Conservation (phyloP, 148 eudicot genomes). For the Gaultheria prostrata region DNA sequence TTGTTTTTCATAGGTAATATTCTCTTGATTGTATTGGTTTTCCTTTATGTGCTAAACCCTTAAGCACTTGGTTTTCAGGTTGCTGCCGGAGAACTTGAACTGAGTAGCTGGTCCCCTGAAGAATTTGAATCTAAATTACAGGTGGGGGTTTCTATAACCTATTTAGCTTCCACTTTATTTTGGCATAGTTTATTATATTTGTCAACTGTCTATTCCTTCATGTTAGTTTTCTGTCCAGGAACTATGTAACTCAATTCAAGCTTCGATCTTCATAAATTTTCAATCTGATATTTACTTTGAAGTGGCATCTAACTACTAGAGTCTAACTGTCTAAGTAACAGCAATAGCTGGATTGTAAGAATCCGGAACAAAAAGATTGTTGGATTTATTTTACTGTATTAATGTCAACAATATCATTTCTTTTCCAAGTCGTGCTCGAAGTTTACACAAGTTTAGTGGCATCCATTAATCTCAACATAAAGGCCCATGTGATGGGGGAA, state of each 20-base stretch:
- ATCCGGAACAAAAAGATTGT: background rate
- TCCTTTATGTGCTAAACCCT: conserved; percentile 14
- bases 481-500: background rate
- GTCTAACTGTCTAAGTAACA: background rate
- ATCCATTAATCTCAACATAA: background rate
- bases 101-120: conserved; percentile 82
- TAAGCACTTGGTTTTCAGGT: conserved; percentile 48
- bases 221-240: background rate
- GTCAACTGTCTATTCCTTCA: background rate
- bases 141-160: conserved; percentile 33
- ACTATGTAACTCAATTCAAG: background rate
- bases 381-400: background rate
- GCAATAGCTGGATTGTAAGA: background rate
- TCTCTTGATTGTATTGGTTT: background rate
- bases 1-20: background rate
- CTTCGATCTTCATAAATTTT: background rate
- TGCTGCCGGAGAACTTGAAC: conserved; percentile 96
- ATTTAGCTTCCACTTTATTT: background rate
- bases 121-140: conserved; percentile 93
- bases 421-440: background rate
- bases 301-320: no score
- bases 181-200: background rate
- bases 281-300: background rate
- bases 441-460: background rate
- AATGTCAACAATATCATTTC: background rate